Base-by-base conservation (phyloP, 208 protist genomes). In the Leishmania lainsoni region DNA sequence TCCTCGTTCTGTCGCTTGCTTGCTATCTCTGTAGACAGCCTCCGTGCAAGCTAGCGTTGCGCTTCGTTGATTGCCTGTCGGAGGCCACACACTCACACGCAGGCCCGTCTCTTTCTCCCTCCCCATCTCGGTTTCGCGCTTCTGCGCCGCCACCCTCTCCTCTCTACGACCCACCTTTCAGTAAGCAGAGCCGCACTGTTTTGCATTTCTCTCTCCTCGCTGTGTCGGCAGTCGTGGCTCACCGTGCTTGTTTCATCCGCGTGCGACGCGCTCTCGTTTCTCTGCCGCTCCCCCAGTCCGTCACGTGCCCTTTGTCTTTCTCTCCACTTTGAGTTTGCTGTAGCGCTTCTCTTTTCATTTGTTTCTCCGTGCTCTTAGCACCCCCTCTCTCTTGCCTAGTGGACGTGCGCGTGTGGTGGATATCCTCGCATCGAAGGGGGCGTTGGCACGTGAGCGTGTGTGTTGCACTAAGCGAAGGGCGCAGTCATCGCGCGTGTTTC, bases 331-430 rank as follows among this genome's bases (percentile, higher is more conserved):
- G 35, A 39, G 35, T 39, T 39, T 39, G 0, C 35, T 39, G 35
- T 39, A 39, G 35, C 35, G 35, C 71, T 12, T 54, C 71, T 9
- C 71, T n/a, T 48, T 69, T 32, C 56, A 9, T 83, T 79, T 29
- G 39, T 78, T 4, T 56, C 20, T 39, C 14, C 16, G 56, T 49
- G 54, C 17, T 39, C 35, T 39, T 39, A 39, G 35, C 35, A 39
- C 35, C 35, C 35, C 35, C 35, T 39, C 35, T 39, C 35, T 39
- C 35, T 39, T 39, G 1, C 35, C 35, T 1, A 39, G 35, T 39
- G 35, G 0, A 39, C 35, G 26, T 65, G 58, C 4, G 54, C 54
- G 54, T 59, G 54, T 14, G 26, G 26, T 10, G 58, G 8, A 65
- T 65, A 65, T 4, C 17, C 3, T 4, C n/a, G 58, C 58, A 10